These are phyloP conservation scores for Teunomyces stri DNA, from an alignment of 805 yeast species.

Conservation along the genomic window DNA sequence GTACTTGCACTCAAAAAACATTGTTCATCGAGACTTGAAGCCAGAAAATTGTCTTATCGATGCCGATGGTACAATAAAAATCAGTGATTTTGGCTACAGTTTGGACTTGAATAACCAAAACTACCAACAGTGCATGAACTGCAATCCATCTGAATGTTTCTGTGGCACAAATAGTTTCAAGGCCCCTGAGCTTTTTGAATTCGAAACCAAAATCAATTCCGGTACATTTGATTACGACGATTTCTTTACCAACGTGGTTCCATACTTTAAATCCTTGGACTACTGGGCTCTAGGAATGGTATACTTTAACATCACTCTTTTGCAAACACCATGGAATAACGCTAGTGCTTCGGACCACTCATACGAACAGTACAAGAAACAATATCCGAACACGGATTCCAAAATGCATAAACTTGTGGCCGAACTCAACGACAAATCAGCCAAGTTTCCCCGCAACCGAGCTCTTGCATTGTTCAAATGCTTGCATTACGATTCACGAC, in stretches of 20 bases:
- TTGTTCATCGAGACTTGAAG: slow-evolving; percentile 53
- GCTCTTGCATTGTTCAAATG: slow-evolving; percentile 32
- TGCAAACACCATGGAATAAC: slow-evolving; percentile 48
- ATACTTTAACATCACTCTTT: slow-evolving; percentile 43
- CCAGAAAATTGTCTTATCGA: slow-evolving; percentile 54
- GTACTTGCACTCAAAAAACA: slow-evolving; percentile 40
- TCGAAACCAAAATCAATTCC: slow-evolving; percentile 17
- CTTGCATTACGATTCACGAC: slow-evolving; percentile 38
- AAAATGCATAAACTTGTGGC: slow-evolving; percentile 12
- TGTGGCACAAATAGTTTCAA: slow-evolving; percentile 55
- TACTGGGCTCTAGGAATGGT: slow-evolving; percentile 53
- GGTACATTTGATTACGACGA: slow-evolving; percentile 1
- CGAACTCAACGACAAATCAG: slow-evolving; percentile 12
- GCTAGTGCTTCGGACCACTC: slow-evolving; percentile 27
- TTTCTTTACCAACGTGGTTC: neutral
- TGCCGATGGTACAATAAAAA: slow-evolving; percentile 41
- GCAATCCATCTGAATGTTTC: slow-evolving; percentile 19
- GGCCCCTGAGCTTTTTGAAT: slow-evolving; percentile 48
- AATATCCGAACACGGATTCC: slow-evolving; percentile 22
- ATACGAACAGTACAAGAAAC: slow-evolving; percentile 19
- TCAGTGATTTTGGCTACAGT: slow-evolving; percentile 54
- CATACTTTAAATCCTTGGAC: slow-evolving; percentile 39
- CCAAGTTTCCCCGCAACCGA: slow-evolving; percentile 24
- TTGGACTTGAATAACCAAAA: slow-evolving; percentile 12
- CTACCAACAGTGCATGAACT: slow-evolving; percentile 6